These are phyloP conservation scores for Papiliotrema nemorosa DNA, from an alignment of 1,284 basidiomycete species.

Conservation along the genomic window DNA sequence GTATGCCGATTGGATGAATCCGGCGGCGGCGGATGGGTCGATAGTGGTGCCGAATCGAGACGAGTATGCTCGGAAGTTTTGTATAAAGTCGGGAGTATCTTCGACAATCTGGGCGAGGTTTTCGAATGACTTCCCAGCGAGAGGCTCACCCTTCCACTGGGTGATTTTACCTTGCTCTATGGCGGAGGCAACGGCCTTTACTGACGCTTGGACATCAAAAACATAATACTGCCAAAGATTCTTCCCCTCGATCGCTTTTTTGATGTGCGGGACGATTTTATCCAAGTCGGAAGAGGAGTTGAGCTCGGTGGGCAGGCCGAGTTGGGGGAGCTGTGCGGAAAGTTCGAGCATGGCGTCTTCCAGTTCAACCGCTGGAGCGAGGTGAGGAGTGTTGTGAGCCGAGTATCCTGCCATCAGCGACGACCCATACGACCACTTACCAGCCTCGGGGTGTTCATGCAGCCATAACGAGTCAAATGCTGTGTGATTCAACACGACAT, in stretches of 20 bases:
- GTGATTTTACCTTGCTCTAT: slow-evolving; percentile 58
- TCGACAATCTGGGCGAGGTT: slow-evolving; percentile 67
- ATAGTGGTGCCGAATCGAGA: slow-evolving; percentile 66
- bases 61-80: slow-evolving; percentile 60
- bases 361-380: slow-evolving; percentile 80
- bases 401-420: slow-evolving; percentile 64
- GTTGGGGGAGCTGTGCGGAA: slow-evolving; percentile 61
- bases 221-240: slow-evolving; percentile 91
- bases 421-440: slow-evolving; percentile 50
- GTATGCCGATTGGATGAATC: slow-evolving; percentile 56
- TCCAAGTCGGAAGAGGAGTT: slow-evolving; percentile 66
- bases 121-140: slow-evolving; percentile 57
- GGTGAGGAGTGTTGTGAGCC: slow-evolving; percentile 80
- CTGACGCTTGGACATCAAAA: slow-evolving; percentile 60
- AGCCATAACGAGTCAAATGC: slow-evolving; percentile 90
- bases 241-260: slow-evolving; percentile 60
- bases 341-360: slow-evolving; percentile 80
- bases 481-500: slow-evolving; percentile 93
- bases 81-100: slow-evolving; percentile 55
- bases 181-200: slow-evolving; percentile 35
- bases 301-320: slow-evolving; percentile 69
- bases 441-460: slow-evolving; percentile 88
- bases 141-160: slow-evolving; percentile 43
- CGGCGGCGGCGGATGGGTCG: slow-evolving; percentile 66
- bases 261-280: slow-evolving; percentile 62